Percentiles rank a stretch among this genome's conserved stretches.
phyloP scores from a whole-genome alignment of 2,329 filamentous ascomycete species.

The Colletotrichum chrysophilum region DNA sequence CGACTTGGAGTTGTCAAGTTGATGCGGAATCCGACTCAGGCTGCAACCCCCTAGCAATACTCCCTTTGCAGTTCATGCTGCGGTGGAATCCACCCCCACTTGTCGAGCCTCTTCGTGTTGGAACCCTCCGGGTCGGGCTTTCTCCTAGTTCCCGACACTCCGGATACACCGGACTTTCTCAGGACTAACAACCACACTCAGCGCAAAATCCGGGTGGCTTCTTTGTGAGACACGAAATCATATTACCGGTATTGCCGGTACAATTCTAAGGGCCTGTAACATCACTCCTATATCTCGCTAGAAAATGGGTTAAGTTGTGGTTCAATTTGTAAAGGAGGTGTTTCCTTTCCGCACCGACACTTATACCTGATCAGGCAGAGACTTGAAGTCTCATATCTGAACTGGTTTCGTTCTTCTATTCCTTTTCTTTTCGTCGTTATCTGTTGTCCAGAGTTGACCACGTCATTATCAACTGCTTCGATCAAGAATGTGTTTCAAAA shows the following conservation, averaged over 20 bases:
- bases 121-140: not conserved
- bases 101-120: not conserved
- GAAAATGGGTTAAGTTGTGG: not conserved
- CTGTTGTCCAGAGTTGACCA: too few relatives aligned
- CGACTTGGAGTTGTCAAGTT: not conserved
- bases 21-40: not conserved
- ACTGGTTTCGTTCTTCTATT: too few relatives aligned
- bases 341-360: accelerated
- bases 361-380: too few relatives aligned
- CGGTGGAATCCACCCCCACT: not conserved
- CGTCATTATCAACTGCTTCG: too few relatives aligned
- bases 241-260: not conserved
- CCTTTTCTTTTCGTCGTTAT: accelerated
- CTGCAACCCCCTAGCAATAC: not conserved
- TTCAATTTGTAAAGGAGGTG: too few relatives aligned
- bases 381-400: too few relatives aligned
- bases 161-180: not conserved
- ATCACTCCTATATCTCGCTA: not conserved
- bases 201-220: not conserved
- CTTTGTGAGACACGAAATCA: not conserved
- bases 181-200: not conserved
- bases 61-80: not conserved
- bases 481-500: too few relatives aligned
- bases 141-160: not conserved
- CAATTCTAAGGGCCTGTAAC: accelerated